Conservation (phyloP, 2,329 filamentous ascomycete species). For the Ceratocystis ficicola region DNA sequence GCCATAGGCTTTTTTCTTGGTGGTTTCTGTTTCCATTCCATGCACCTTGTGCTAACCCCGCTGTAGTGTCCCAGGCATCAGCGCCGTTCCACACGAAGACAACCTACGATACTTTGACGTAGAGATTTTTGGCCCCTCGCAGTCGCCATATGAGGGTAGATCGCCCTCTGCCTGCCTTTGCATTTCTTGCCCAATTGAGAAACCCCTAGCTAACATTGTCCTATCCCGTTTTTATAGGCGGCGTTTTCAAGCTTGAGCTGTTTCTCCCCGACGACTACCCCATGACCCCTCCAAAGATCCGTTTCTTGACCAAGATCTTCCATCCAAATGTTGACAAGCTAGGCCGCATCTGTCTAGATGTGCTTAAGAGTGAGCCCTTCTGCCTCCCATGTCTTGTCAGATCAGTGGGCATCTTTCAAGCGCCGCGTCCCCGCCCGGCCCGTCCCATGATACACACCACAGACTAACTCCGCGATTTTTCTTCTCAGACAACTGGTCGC, state of each 20-base stretch:
- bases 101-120: constrained; percentile 98
- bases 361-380: constrained; percentile 68
- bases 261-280: constrained; percentile 98
- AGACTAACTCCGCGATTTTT: constrained; percentile 14
- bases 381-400: background rate
- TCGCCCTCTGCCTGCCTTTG: constrained; percentile 13
- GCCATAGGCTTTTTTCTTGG: background rate
- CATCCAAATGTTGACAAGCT: constrained; percentile 98
- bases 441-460: constrained; percentile 6
- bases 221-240: constrained; percentile 35
- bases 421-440: background rate
- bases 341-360: constrained; percentile 91
- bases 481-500: constrained; percentile 84
- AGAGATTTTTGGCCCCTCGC: constrained; percentile 79
- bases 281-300: constrained; percentile 97
- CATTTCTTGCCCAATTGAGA: background rate
- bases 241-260: constrained; percentile 91
- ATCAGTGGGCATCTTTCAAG: background rate
- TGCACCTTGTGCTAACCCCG: background rate
- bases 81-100: constrained; percentile 87
- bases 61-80: constrained; percentile 81
- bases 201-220: background rate
- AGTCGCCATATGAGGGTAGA: constrained; percentile 88
- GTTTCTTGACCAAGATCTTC: constrained; percentile 97
- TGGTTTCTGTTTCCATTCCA: background rate